Conservation (phyloP, 1,284 basidiomycete species). For the Tetrapyrgos nigripes region DNA sequence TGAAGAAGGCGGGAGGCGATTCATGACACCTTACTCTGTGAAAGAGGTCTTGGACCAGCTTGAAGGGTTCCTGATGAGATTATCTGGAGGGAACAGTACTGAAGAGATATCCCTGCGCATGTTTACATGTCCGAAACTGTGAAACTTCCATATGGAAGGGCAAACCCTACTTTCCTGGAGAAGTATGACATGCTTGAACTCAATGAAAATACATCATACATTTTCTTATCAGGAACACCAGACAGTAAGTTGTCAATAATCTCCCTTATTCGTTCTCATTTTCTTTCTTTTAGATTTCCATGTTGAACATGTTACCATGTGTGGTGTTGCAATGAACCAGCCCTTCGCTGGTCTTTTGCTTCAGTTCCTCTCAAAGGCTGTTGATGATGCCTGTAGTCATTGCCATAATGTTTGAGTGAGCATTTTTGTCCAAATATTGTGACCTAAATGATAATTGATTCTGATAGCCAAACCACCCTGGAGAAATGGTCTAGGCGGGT, state of each 20-base stretch:
- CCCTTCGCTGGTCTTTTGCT: not conserved
- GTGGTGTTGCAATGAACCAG: not conserved
- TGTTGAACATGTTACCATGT: not conserved
- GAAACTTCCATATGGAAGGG: too few relatives aligned
- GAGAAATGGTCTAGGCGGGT: conserved; percentile 6
- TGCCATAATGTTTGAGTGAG: conserved; percentile 7
- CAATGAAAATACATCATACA: not conserved
- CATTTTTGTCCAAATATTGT: not conserved
- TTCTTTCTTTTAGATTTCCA: not conserved
- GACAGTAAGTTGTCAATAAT: not conserved
- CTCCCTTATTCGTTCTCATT: not conserved
- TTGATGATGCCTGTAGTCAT: not conserved
- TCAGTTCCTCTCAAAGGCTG: not conserved
- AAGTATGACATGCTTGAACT: not conserved
- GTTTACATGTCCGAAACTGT: too few relatives aligned
- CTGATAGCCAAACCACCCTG: conserved; percentile 7
- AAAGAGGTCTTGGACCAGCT: too few relatives aligned
- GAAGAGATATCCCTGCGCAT: too few relatives aligned
- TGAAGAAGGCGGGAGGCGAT: too few relatives aligned
- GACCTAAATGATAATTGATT: not conserved
- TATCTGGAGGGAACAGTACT: too few relatives aligned
- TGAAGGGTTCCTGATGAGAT: too few relatives aligned
- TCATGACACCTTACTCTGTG: too few relatives aligned
- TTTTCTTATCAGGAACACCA: not conserved
- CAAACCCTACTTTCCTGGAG: too few relatives aligned